phyloP scores from a whole-genome alignment of 2,329 filamentous ascomycete species.

The Monosporascus sp. region DNA sequence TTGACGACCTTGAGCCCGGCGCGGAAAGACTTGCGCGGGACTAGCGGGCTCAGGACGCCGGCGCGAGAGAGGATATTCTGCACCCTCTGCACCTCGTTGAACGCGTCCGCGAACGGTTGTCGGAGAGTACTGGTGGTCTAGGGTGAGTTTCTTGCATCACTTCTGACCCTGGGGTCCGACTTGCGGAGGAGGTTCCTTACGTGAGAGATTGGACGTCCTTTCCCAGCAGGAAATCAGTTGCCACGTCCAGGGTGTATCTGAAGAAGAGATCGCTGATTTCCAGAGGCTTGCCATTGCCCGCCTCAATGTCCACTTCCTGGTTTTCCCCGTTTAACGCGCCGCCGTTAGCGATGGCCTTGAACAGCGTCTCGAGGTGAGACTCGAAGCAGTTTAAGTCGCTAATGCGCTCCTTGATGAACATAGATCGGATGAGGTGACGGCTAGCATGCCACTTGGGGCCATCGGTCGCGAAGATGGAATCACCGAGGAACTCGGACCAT shows the following conservation, averaged over 20 bases:
- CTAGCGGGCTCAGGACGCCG: slow-evolving; percentile 55
- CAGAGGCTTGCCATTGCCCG: slow-evolving; percentile 57
- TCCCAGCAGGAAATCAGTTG: slow-evolving; percentile 83
- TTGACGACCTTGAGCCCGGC: slow-evolving; percentile 64
- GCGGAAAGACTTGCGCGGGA: slow-evolving; percentile 63
- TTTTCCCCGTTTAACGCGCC: slow-evolving; percentile 53
- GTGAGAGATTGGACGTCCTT: slow-evolving; percentile 62
- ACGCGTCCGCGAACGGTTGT: slow-evolving; percentile 72
- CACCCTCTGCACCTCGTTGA: slow-evolving; percentile 70
- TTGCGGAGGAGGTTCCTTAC: slow-evolving; percentile 26
- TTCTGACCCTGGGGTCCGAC: too few species aligned
- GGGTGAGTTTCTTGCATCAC: not conserved
- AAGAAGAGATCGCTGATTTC: slow-evolving; percentile 77
- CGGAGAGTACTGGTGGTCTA: slow-evolving; percentile 44
- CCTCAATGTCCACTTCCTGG: slow-evolving; percentile 58
- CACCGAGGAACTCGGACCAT: slow-evolving; percentile 70
- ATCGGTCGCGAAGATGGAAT: slow-evolving; percentile 78
- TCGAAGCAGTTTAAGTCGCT: slow-evolving; percentile 80
- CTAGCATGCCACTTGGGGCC: slow-evolving; percentile 73
- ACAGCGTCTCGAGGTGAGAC: slow-evolving; percentile 67
- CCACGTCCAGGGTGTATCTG: slow-evolving; percentile 77
- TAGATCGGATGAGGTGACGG: slow-evolving; percentile 76
- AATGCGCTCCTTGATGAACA: slow-evolving; percentile 81
- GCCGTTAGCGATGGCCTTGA: slow-evolving; percentile 59
- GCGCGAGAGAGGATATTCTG: slow-evolving; percentile 63